phyloP scores from a whole-genome alignment of 352 stramenopile species.

The Globisporangium solare region DNA sequence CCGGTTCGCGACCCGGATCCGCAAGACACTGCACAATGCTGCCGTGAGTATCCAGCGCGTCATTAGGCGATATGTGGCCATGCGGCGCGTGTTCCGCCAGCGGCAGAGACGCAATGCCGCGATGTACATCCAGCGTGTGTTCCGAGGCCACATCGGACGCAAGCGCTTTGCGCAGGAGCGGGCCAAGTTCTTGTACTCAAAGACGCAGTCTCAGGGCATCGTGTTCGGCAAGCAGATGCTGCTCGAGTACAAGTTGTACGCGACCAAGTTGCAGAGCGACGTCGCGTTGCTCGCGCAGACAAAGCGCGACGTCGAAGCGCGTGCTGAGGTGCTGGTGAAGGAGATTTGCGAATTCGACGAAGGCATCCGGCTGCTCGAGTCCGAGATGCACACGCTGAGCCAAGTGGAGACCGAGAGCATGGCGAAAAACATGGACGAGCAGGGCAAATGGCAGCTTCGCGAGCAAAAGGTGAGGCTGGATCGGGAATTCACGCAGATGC shows the following conservation, averaged over 20 bases:
- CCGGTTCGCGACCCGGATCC: constrained; percentile 47
- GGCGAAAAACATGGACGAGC: constrained; percentile 73
- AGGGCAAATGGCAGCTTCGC: constrained; percentile 78
- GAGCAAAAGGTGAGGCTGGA: constrained; percentile 95
- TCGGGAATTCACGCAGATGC: constrained; percentile 92
- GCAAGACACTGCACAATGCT: constrained; percentile 38
- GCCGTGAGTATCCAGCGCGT: constrained; percentile 80
- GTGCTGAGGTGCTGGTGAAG: constrained; percentile 84
- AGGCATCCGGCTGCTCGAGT: constrained; percentile 86
- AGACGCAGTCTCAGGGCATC: constrained; percentile 91
- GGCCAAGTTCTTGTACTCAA: constrained; percentile 94
- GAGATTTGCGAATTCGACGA: constrained; percentile 95
- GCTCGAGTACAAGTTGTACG: constrained; percentile 94
- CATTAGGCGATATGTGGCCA: constrained; percentile 60
- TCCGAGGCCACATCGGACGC: constrained; percentile 83
- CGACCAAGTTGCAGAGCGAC: constrained; percentile 92
- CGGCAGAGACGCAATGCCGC: constrained; percentile 52
- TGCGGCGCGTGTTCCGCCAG: constrained; percentile 41
- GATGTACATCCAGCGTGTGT: constrained; percentile 85
- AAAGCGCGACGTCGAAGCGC: constrained; percentile 85
- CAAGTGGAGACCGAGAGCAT: constrained; percentile 89
- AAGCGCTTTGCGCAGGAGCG: constrained; percentile 74
- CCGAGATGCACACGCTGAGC: constrained; percentile 90
- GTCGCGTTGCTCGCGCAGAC: constrained; percentile 87
- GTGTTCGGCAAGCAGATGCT: constrained; percentile 95